Conservation (phyloP, 257 asterid genomes). For the Phtheirospermum japonicum region DNA sequence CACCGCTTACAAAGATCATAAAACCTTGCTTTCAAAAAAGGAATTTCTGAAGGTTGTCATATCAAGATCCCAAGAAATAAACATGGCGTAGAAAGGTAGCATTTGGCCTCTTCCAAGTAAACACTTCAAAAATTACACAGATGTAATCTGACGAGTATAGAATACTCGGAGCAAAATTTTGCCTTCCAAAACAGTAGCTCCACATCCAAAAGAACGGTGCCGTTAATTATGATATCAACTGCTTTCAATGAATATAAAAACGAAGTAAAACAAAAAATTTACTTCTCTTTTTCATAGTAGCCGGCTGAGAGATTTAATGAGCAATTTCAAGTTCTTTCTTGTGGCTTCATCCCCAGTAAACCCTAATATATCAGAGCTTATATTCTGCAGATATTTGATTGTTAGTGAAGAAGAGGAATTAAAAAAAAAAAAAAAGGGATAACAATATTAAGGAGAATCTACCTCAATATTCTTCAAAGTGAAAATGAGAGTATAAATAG, state of each 20-base stretch:
- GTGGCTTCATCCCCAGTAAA: conserved; percentile 95
- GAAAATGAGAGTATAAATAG: conserved; percentile 77
- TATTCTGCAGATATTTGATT: conserved; percentile 49
- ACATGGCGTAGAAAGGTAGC: background rate
- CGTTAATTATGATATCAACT: too few relatives aligned
- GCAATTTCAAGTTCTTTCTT: conserved; percentile 73
- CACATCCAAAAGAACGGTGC: too few relatives aligned
- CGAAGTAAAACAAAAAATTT: background rate
- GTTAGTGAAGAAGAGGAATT: conserved; percentile 6
- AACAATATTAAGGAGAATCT: conserved; percentile 21
- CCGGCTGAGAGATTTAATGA: conserved; percentile 90
- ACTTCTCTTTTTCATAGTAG: conserved; percentile 41
- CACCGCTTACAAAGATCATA: conserved; percentile 10
- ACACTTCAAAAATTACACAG: background rate
- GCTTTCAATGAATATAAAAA: background rate
- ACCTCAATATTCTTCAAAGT: conserved; percentile 94
- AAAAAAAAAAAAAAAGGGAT: background rate
- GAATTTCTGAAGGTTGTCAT: conserved; percentile 16
- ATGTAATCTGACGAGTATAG: background rate
- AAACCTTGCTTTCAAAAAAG: background rate
- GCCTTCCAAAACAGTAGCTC: background rate
- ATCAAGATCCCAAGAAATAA: conserved; percentile 9
- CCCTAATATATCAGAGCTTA: conserved; percentile 82
- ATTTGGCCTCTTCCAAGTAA: background rate
- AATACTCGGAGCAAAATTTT: background rate